phyloP scores from a whole-genome alignment of 2,329 filamentous ascomycete genomes.

The Claviceps africana region DNA sequence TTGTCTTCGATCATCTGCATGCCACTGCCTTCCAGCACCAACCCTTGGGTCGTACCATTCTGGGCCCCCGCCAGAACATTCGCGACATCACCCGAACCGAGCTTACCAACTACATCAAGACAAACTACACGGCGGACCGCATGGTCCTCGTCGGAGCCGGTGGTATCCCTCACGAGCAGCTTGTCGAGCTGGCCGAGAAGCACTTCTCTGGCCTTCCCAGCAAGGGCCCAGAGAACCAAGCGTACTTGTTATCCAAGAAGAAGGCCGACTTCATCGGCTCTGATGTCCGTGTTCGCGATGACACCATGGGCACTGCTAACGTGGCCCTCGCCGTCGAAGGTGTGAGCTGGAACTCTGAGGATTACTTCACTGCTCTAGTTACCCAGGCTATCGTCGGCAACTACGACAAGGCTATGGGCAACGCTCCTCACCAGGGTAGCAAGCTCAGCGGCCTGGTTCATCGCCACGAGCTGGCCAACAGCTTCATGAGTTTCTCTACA shows the following conservation, averaged over 20 bases:
- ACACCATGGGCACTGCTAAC: conserved; percentile 91
- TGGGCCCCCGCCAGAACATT: conserved; percentile 97
- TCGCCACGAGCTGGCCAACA: conserved; percentile 92
- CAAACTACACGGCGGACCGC: conserved; percentile 97
- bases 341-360: conserved; percentile 98
- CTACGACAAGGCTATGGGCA: conserved; percentile 98
- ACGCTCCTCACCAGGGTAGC: conserved; percentile 92
- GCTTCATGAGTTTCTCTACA: conserved; percentile 99
- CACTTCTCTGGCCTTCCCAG: conserved; percentile 73
- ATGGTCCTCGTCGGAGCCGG: conserved; percentile 97
- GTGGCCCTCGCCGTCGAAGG: conserved; percentile 97
- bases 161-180: conserved; percentile 82
- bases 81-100: conserved; percentile 86
- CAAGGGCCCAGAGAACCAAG: conserved; percentile 59
- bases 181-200: conserved; percentile 93
- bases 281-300: conserved; percentile 88
- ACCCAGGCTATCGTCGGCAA: conserved; percentile 98
- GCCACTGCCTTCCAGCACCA: conserved; percentile 96
- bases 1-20: conserved; percentile 97
- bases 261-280: conserved; percentile 94
- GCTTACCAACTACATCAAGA: conserved; percentile 93
- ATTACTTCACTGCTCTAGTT: conserved; percentile 97
- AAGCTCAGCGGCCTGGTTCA: conserved; percentile 92
- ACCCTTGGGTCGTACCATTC: conserved; percentile 91
- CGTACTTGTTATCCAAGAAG: conserved; percentile 66